These are phyloP conservation scores for Nematocida sp. DNA, from an alignment of 371 early-diverging fungal genomes.

Conservation along the genomic window DNA sequence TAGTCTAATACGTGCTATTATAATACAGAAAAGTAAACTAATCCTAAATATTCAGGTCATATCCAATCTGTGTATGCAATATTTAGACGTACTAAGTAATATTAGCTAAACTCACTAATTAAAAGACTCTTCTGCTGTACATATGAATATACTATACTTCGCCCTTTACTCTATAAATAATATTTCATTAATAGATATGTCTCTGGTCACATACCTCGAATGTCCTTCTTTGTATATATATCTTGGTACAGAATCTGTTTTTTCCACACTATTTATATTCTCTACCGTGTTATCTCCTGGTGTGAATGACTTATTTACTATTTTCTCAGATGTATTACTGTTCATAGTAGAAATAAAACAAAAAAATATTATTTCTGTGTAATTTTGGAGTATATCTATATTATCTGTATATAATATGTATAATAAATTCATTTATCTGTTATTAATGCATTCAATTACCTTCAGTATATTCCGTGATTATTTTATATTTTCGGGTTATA, in stretches of 20 bases:
- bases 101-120: not conserved
- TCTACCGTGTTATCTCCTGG: too few species aligned
- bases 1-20: not conserved
- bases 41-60: constrained; percentile 38
- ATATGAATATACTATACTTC: not conserved
- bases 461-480: too few species aligned
- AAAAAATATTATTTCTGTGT: too few species aligned
- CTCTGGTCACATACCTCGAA: constrained; percentile 46
- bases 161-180: not conserved
- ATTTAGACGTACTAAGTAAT: constrained; percentile 26
- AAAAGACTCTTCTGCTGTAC: not conserved
- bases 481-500: too few species aligned
- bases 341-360: too few species aligned
- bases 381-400: too few species aligned
- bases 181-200: constrained; percentile 40
- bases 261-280: too few species aligned
- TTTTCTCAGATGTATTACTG: too few species aligned
- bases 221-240: constrained; percentile 55
- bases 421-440: too few species aligned
- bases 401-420: too few species aligned
- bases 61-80: not conserved
- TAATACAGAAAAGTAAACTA: constrained; percentile 7
- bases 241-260: not conserved
- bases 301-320: too few species aligned
- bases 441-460: too few species aligned